A percentile compares a stretch with the other conserved stretches of the same genome.
Conservation (phyloP, 1,284 basidiomycete genomes). For the Ceratobasidium papillatum region DNA sequence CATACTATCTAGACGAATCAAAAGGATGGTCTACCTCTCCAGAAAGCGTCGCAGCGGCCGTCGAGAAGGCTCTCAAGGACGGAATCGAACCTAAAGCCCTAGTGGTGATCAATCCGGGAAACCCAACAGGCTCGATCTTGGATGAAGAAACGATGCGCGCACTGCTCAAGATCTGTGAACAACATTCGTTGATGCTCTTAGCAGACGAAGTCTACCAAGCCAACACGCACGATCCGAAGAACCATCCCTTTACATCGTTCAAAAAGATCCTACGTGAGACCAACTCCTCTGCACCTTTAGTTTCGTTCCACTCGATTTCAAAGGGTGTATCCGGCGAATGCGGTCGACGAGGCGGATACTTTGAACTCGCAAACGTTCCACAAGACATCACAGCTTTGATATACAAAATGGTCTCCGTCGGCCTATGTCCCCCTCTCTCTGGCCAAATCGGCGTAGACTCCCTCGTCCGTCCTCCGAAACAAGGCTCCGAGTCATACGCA, state of each 20-base stretch:
- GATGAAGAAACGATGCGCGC: conserved; percentile 73
- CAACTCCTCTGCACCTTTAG: conserved; percentile 74
- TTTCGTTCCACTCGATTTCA: conserved; percentile 95
- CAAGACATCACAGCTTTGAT: conserved; percentile 82
- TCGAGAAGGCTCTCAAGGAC: conserved; percentile 72
- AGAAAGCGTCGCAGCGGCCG: conserved; percentile 69
- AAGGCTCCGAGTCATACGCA: conserved; percentile 76
- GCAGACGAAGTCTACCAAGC: conserved; percentile 96
- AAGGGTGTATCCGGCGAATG: conserved; percentile 96
- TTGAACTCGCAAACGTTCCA: conserved; percentile 84
- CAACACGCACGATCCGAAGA: conserved; percentile 78
- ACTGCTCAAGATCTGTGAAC: conserved; percentile 83
- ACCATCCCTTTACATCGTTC: conserved; percentile 88
- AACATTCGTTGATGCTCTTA: conserved; percentile 85
- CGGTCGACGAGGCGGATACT: conserved; percentile 92
- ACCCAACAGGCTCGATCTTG: conserved; percentile 90
- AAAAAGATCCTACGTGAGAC: conserved; percentile 81
- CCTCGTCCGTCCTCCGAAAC: conserved; percentile 84
- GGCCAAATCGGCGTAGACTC: conserved; percentile 93
- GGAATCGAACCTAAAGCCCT: conserved; percentile 79
- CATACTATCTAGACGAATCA: conserved; percentile 89
- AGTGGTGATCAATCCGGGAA: conserved; percentile 96
- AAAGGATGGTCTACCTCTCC: conserved; percentile 88
- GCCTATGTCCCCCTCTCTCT: conserved; percentile 85
- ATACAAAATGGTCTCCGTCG: conserved; percentile 94